A percentile compares a stretch with the other conserved stretches of the same genome.
phyloP scores from a whole-genome alignment of 2,329 filamentous ascomycete species.

The Colletotrichum horii region DNA sequence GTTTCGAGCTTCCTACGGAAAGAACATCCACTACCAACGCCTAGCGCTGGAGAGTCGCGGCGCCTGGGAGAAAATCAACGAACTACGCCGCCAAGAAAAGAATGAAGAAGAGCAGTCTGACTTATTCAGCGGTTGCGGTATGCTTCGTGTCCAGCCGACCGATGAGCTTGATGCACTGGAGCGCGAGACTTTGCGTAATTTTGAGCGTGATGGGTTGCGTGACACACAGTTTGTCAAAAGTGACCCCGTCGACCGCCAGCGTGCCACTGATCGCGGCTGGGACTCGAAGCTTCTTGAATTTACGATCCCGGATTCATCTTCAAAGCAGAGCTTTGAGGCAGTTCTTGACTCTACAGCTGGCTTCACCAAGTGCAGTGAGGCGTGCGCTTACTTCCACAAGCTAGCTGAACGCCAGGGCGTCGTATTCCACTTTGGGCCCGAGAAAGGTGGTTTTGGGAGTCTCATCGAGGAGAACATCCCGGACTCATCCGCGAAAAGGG shows the following conservation, averaged over 20 bases:
- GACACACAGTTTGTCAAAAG: constrained; percentile 28
- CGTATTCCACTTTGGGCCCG: constrained; percentile 28
- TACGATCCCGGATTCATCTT: constrained; percentile 20
- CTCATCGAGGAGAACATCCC: constrained; percentile 22
- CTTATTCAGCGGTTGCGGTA: constrained; percentile 26
- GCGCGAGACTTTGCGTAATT: constrained; percentile 27
- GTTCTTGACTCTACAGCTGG: constrained; percentile 28
- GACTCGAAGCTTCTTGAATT: constrained; percentile 27
- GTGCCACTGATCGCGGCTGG: constrained; percentile 24
- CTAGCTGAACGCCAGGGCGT: constrained; percentile 28
- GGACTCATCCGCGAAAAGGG: constrained; percentile 18
- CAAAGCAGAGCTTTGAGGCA: constrained; percentile 22
- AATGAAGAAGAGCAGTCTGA: not conserved
- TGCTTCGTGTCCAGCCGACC: constrained; percentile 30
- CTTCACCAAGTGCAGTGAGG: constrained; percentile 26
- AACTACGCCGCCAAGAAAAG: not conserved
- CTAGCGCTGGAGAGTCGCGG: constrained; percentile 28
- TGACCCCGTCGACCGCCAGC: constrained; percentile 18
- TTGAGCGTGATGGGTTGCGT: constrained; percentile 27
- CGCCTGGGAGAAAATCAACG: constrained; percentile 25
- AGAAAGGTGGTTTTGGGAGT: constrained; percentile 27
- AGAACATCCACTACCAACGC: constrained; percentile 28
- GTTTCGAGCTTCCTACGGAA: constrained; percentile 30
- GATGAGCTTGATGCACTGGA: constrained; percentile 24
- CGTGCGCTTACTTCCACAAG: constrained; percentile 24